Percentiles rank a stretch among this genome's conserved stretches.
phyloP scores from a whole-genome alignment of 2,329 filamentous ascomycete species.

The Epichloe festucae region DNA sequence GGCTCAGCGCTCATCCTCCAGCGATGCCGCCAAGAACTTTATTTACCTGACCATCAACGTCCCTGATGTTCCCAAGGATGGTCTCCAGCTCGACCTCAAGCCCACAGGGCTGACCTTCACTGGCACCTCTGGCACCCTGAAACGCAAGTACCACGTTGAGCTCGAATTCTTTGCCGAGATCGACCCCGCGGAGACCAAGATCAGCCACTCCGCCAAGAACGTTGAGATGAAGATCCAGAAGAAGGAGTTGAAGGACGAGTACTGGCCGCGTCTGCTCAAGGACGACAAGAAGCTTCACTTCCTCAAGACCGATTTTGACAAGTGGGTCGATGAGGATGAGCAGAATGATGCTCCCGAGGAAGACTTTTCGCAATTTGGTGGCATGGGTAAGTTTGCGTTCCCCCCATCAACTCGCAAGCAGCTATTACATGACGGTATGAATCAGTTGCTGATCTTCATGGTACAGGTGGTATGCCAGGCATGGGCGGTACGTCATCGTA shows the following conservation, averaged over 20 bases:
- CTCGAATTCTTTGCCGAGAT: conserved; percentile 87
- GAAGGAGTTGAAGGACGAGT: conserved; percentile 90
- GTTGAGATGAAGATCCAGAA: conserved; percentile 87
- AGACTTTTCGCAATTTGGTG: conserved; percentile 56
- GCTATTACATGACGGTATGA: no score
- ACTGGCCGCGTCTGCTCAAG: conserved; percentile 93
- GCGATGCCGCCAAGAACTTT: conserved; percentile 79
- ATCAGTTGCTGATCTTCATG: background rate
- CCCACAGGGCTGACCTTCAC: conserved; percentile 66
- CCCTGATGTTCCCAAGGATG: conserved; percentile 64
- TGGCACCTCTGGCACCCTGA: conserved; percentile 71
- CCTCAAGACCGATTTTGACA: conserved; percentile 97
- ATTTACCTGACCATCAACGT: conserved; percentile 87
- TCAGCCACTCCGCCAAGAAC: conserved; percentile 77
- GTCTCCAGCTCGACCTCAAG: conserved; percentile 74
- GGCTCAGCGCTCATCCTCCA: conserved; percentile 84
- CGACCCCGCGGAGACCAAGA: conserved; percentile 70
- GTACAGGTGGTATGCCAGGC: conserved; percentile 39
- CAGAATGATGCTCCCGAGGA: conserved; percentile 82
- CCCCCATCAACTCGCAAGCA: background rate
- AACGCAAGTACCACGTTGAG: conserved; percentile 73
- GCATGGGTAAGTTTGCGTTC: conserved; percentile 42
- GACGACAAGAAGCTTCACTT: conserved; percentile 82
- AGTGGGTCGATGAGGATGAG: conserved; percentile 99
- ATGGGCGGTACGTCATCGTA: conserved; percentile 31